A percentile compares a stretch with the other conserved stretches of the same genome.
Conservation (phyloP, 257 asterid species). For the Nicotiana obtusifolia region DNA sequence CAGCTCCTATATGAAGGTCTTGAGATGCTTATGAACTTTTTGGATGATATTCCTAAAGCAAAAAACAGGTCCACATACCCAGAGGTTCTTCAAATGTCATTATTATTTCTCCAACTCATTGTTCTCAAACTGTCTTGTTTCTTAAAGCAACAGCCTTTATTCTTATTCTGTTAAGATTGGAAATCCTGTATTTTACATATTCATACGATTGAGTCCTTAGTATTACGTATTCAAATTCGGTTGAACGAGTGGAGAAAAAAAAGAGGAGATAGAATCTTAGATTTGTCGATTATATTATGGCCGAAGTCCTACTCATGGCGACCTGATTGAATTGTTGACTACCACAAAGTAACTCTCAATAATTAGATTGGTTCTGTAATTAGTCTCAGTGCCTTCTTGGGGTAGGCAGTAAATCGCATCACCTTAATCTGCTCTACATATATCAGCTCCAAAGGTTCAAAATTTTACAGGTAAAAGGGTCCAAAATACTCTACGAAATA, state of each 20-base stretch:
- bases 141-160: slow-evolving; percentile 1
- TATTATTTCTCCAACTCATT: not conserved
- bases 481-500: too few relatives aligned
- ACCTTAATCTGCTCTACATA: not conserved
- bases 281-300: too few relatives aligned
- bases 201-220: too few relatives aligned
- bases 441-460: not conserved
- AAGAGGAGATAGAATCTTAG: too few relatives aligned
- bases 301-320: too few relatives aligned
- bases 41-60: not conserved
- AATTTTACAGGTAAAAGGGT: too few relatives aligned
- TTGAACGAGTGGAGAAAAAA: too few relatives aligned
- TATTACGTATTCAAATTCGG: too few relatives aligned
- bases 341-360: not conserved
- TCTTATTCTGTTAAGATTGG: slow-evolving; percentile 2
- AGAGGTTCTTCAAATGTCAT: not conserved
- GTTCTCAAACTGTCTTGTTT: not conserved
- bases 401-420: not conserved
- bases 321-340: too few relatives aligned
- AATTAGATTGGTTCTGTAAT: not conserved
- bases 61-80: not conserved
- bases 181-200: too few relatives aligned
- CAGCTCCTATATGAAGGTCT: not conserved
- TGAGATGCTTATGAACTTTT: not conserved
- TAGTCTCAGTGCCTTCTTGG: not conserved